These are phyloP conservation scores for Pyropia haitanensis DNA, from an alignment of 23 red algal species.

Conservation along the genomic window DNA sequence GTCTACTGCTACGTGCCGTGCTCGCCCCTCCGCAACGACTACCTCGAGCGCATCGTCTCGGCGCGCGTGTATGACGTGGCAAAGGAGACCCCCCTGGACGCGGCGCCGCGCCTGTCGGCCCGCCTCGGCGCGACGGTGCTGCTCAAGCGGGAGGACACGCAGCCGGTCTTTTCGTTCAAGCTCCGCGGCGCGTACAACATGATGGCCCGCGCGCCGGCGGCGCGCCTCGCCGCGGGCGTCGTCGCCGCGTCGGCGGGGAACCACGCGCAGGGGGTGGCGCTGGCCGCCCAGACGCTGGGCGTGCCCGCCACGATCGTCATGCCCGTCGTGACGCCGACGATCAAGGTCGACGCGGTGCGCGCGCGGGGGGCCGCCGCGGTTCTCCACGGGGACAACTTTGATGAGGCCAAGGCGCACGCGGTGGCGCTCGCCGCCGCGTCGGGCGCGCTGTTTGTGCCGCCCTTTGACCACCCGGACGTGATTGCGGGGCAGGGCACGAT, in stretches of 20 bases:
- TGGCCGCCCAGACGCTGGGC: conserved; percentile 65
- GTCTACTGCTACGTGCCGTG: conserved; percentile 76
- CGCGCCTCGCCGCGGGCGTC: conserved; percentile 38
- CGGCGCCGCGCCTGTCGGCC: conserved; percentile 52
- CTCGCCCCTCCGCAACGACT: conserved; percentile 60
- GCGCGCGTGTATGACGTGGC: conserved; percentile 84
- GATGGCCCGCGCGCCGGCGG: conserved; percentile 46
- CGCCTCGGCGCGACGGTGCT: conserved; percentile 40
- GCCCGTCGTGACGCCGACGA: conserved; percentile 79
- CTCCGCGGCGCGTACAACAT: conserved; percentile 96
- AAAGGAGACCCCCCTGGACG: conserved; percentile 59
- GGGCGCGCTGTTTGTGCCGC: conserved; percentile 72
- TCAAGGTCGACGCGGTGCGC: conserved; percentile 90
- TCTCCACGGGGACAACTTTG: conserved; percentile 78
- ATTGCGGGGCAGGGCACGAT: conserved; percentile 95
- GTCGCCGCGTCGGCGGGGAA: conserved; percentile 94
- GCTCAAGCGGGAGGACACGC: conserved; percentile 91
- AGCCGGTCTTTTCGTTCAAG: conserved; percentile 89
- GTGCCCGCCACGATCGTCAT: conserved; percentile 86
- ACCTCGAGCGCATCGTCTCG: conserved; percentile 77
- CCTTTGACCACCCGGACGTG: conserved; percentile 95
- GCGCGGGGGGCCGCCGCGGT: conserved; percentile 67
- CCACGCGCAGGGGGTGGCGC: conserved; percentile 90
- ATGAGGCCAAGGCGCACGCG: conserved; percentile 65
- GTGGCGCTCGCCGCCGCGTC: conserved; percentile 29